Evolutionary conservation across 108 stramenopile species (phyloP), one percentile per base, ranked within the genome.

Genomic region (Stephanodiscus triporus): DNA sequence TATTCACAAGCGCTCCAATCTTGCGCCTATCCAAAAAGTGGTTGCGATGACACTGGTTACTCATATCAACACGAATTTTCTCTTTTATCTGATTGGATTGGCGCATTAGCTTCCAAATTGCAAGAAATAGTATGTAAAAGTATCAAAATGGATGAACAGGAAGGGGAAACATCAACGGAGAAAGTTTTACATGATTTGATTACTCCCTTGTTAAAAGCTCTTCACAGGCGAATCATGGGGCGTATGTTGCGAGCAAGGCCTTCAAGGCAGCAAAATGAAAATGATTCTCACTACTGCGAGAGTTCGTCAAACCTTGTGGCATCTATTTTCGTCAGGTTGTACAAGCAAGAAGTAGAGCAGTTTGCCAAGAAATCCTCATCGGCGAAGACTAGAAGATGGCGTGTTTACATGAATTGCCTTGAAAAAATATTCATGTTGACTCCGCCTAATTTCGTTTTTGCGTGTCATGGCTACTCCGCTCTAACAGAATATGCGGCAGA

Each of bases 321-420:
- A 16, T 74, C 61, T 51, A 40, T 68, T 48, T 80, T 74, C 32
- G 49, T 64, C 16, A 61, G 72, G 32, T 53, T 79, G 34, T 72
- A 66, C 61, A 79, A 68, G 40, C 57, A 79, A 73, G 78, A 79
- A 37, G 67, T 67, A 19, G 55, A 49, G 10, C 67, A 63, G 14
- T 60, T 73, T 56, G 49, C 73, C 17, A 68, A 20, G 29, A 79
- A 79, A 48, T 67, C 78, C 45, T 68, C 71, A 26, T 72, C 40
- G 16, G 14, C 45, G 6, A 79, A 73, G 67, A 68, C 78, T 20
- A 68, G 78, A 54, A 78, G 40, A 51, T 78, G 77, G 70, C 40
- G 47, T 57, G 67, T 79, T n/a, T 79, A 79, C 38, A 60, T 72
- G 34, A 66, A 54, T 62, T 79, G 78, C 48, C 37, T 73, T 20